Evolutionary conservation across 2,329 filamentous ascomycete genomes (phyloP), one percentile per base, ranked within the genome.

Genomic region (Whalleya microplaca): DNA sequence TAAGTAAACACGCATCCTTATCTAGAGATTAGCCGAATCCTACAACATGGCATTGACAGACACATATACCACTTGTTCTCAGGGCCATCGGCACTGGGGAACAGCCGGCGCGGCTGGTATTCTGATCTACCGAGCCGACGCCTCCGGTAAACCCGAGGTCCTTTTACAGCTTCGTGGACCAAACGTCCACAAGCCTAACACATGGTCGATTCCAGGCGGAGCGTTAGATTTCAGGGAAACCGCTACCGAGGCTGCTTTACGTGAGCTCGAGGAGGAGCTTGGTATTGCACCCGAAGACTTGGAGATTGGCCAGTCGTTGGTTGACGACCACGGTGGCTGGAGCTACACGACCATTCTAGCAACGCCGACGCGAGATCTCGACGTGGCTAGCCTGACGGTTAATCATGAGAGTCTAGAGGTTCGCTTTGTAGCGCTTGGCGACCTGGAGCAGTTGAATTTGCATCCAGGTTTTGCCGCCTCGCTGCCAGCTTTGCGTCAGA

Each of bases 81-180:
- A 12, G 19, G 52, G 52, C 20, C 51, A 53, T 18, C 1, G 1
- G 2, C 51, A 58, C 19, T 41, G 2, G 20, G 58, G 55, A 12
- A 5, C 1, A 6, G 41, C n/a, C 2, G 51, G 52, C 2, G 52
- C 41, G 19, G 55, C 55, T 8, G 58, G 58, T 3, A 7, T 58
- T 1, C 12, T 61, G 2, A n/a, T 58, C 2, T 45, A 51, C 20
- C 49, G 55, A 16, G 44, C 41, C n/a, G 19, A 37, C 32, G 7
- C 14, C 9, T 12, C 21, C 7, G 58, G 58, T 2, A 49, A 58
- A 14, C 44, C 51, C 14, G 52, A 61, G 44, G 41, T 58, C 10
- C n/a, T 61, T 4, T 41, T 61, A 20, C 43, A 37, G 2, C 18
- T 19, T 9, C 29, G 47, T 16, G 6, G 27, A 12, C 16, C 1